Conservation (phyloP, 2,329 filamentous ascomycete species). For the Clonostachys byssicola region DNA sequence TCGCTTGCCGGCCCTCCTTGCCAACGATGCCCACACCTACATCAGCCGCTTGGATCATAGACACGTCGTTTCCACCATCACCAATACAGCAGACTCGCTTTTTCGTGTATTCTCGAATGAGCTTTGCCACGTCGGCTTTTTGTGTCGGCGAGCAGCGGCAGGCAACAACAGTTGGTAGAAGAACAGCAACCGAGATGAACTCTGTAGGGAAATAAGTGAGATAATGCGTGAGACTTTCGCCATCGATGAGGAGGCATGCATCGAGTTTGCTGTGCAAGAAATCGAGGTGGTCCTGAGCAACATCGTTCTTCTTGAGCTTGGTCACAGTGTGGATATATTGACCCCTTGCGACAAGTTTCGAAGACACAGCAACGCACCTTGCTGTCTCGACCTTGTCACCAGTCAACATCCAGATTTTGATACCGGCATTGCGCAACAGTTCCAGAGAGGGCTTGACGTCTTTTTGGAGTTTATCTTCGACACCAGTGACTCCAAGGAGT, state of each 20-base stretch:
- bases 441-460: slow-evolving; percentile 96
- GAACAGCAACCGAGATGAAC: slow-evolving; percentile 86
- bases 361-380: slow-evolving; percentile 90
- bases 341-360: slow-evolving; percentile 86
- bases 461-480: slow-evolving; percentile 93
- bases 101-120: slow-evolving; percentile 88
- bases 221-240: slow-evolving; percentile 82
- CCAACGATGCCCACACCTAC: slow-evolving; percentile 97
- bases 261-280: slow-evolving; percentile 86
- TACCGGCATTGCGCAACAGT: slow-evolving; percentile 89
- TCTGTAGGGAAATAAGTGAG: slow-evolving; percentile 76
- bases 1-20: slow-evolving; percentile 94
- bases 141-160: slow-evolving; percentile 96
- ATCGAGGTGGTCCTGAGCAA: slow-evolving; percentile 83
- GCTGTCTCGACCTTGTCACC: slow-evolving; percentile 98
- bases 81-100: slow-evolving; percentile 97
- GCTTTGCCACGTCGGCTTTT: slow-evolving; percentile 86
- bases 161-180: slow-evolving; percentile 86
- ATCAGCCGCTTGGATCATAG: slow-evolving; percentile 98
- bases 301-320: slow-evolving; percentile 77
- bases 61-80: slow-evolving; percentile 96
- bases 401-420: slow-evolving; percentile 99
- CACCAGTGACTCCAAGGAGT: slow-evolving; percentile 92
- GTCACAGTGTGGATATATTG: slow-evolving; percentile 95
- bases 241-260: slow-evolving; percentile 86